Base-by-base conservation (phyloP, 1,284 basidiomycete genomes). In the Cutaneotrichosporon sp. region DNA sequence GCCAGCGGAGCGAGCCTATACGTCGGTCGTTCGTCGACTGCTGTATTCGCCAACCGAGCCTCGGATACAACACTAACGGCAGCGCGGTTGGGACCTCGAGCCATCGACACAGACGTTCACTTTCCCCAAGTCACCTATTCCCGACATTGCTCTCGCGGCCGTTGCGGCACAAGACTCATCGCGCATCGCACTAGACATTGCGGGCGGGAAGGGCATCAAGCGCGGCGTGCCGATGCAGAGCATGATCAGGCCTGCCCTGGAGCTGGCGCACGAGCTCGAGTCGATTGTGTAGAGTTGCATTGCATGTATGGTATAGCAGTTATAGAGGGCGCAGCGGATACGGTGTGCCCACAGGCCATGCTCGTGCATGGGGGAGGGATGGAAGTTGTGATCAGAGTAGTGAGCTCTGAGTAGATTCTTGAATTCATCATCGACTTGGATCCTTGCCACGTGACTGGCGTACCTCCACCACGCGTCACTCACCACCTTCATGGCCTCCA, bases 181-280 rank as follows among this genome's bases (percentile, higher is more conserved):
- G 19, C 54, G 59, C 38, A 56, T 60, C 46, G 46, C 54, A 5
- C 41, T 60, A 26, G 59, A 60, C 47, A 51, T 60, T 38, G 51
- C 60, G 33, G 61, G 56, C 33, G 48, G 61, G 5, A 61, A 64
- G 43, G 71, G 68, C 10, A 64, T 71, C 26, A 60, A 53, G 17
- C 59, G 62, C 34, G 69, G 68, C 10, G 63, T 62, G 10, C 65
- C 67, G 19, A 70, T 74, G 68, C 58, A 59, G 49, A 66, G 61
- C 43, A 67, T 75, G 66, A 70, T 75, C 43, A 66, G 65, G 46
- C 73, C 73, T 11, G 67, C 68, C 27, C 53, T 75, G 38, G 64
- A 65, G 48, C 59, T 75, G 39, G 72, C 74, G 19, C 66, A 68
- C 49, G 70, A 75, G 58, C 61, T 75, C 44, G 74, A 75, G 62